Conservation (phyloP, 495 filamentous ascomycete genomes). For the Extremus antarcticus region DNA sequence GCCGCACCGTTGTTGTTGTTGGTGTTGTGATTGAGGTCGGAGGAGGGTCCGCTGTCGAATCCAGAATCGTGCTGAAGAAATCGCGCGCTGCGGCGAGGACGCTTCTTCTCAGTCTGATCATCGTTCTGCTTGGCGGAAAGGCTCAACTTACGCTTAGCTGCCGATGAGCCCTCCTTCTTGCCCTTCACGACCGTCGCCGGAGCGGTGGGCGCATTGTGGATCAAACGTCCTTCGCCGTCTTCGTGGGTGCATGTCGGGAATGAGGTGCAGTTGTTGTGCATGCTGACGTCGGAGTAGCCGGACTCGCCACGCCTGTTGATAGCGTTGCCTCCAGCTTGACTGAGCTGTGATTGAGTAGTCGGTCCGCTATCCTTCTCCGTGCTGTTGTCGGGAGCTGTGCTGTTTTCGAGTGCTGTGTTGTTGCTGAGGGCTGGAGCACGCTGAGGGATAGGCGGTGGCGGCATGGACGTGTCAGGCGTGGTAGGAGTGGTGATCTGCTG, state of each 20-base stretch:
- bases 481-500: not conserved
- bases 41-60: not conserved
- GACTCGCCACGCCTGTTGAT: conserved; percentile 7
- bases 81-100: conserved; percentile 8
- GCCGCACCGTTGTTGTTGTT: not conserved
- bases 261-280: conserved; percentile 16
- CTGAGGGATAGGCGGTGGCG: conserved; percentile 9
- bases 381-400: not conserved
- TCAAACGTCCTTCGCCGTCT: conserved; percentile 8
- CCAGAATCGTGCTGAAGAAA: conserved; percentile 15
- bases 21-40: not conserved
- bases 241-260: conserved; percentile 17
- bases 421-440: not conserved
- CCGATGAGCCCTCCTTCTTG: conserved; percentile 16
- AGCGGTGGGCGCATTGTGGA: conserved; percentile 5
- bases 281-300: conserved; percentile 19
- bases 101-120: not conserved
- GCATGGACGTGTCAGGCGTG: not conserved
- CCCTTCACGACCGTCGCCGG: conserved; percentile 4
- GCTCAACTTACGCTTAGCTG: conserved; percentile 7
- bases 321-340: not conserved
- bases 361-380: too few relatives aligned
- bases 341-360: not conserved
- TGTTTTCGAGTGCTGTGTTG: too few relatives aligned
- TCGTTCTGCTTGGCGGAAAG: not conserved